These are phyloP conservation scores for Phlebiopsis gigantea DNA, from an alignment of 768 basidiomycete species.

Conservation along the genomic window DNA sequence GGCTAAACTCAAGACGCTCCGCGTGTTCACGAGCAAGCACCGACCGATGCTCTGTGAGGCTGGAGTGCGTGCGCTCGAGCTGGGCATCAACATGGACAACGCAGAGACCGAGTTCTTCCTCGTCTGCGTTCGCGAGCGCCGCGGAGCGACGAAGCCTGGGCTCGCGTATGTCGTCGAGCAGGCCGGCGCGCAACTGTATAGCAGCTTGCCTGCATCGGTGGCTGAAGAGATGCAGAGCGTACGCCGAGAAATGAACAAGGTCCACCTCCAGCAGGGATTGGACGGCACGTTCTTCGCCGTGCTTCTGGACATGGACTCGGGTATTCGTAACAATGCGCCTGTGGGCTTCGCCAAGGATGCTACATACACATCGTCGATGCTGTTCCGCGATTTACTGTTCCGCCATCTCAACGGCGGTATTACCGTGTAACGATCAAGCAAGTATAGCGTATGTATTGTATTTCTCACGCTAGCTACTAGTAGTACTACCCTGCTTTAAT, in stretches of 20 bases:
- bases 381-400: neutral
- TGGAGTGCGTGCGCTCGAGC: constrained; percentile 15
- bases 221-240: constrained; percentile 15
- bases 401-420: neutral
- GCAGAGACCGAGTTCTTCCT: constrained; percentile 11
- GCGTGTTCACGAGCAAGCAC: constrained; percentile 18
- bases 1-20: constrained; percentile 8
- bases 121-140: constrained; percentile 13
- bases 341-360: constrained; percentile 11
- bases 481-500: too few species aligned
- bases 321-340: constrained; percentile 11
- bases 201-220: constrained; percentile 8
- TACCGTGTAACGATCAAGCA: too few species aligned
- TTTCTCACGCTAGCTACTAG: too few species aligned
- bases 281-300: constrained; percentile 10
- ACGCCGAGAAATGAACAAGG: constrained; percentile 4
- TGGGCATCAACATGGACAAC: constrained; percentile 3
- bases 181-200: constrained; percentile 11
- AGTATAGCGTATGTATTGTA: too few species aligned
- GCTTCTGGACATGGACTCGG: constrained; percentile 9
- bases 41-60: constrained; percentile 13
- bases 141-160: constrained; percentile 10
- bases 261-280: constrained; percentile 8
- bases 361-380: neutral
- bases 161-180: constrained; percentile 12